These are phyloP conservation scores for Domatiomyces catenatus DNA, from an alignment of 2,329 filamentous ascomycete species.

Conservation along the genomic window DNA sequence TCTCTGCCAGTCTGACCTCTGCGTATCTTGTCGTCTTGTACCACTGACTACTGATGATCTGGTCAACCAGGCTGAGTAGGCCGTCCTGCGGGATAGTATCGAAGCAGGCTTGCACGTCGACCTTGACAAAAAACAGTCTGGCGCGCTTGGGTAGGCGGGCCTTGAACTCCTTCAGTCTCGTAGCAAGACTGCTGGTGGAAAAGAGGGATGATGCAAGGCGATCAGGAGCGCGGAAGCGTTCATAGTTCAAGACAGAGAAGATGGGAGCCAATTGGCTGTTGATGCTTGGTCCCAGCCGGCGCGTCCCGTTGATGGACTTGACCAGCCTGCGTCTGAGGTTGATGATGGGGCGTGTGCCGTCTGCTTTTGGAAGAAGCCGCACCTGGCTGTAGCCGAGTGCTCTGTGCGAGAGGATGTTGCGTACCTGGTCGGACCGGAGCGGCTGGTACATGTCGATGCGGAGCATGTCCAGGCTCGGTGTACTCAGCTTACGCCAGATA, in stretches of 20 bases:
- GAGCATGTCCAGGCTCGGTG: constrained; percentile 53
- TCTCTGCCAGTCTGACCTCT: constrained; percentile 29
- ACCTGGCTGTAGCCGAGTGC: constrained; percentile 62
- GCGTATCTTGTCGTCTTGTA: constrained; percentile 64
- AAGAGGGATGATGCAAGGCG: constrained; percentile 66
- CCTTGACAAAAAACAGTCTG: constrained; percentile 69
- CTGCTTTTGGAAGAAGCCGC: constrained; percentile 66
- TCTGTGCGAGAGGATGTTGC: constrained; percentile 44
- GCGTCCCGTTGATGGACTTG: constrained; percentile 37
- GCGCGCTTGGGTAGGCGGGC: constrained; percentile 26
- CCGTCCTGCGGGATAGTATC: constrained; percentile 81
- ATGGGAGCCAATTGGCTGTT: constrained; percentile 58
- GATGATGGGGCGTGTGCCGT: constrained; percentile 66
- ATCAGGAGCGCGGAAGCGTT: constrained; percentile 46
- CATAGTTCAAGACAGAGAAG: constrained; percentile 61
- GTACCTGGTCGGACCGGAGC: constrained; percentile 43
- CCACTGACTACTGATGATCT: constrained; percentile 38
- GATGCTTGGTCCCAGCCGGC: constrained; percentile 46
- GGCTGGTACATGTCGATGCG: constrained; percentile 67
- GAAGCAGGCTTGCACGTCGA: constrained; percentile 84
- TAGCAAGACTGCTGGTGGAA: constrained; percentile 66
- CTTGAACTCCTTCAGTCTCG: constrained; percentile 56
- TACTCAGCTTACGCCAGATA: constrained; percentile 62
- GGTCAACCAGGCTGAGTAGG: constrained; percentile 50
- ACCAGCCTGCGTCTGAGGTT: constrained; percentile 58